Conservation (phyloP, 176 grass and related monocot species). For the Oryza punctata region DNA sequence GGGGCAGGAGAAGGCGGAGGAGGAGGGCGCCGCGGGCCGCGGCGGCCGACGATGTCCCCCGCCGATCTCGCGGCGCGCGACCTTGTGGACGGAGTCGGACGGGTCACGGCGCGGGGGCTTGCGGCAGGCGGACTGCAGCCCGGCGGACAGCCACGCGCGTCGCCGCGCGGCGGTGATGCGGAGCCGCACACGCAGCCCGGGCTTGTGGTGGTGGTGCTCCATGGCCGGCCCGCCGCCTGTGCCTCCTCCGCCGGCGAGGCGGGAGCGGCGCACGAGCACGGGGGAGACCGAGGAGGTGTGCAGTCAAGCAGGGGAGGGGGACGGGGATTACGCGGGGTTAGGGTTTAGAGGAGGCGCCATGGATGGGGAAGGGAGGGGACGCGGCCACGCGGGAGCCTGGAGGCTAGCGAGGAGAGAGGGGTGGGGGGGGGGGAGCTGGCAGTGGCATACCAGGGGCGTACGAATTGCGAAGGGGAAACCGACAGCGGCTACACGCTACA, state of each 20-base stretch:
- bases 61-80: conserved; percentile 61
- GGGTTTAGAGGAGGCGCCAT: conserved; percentile 49
- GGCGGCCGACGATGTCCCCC: conserved; percentile 46
- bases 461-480: background rate
- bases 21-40: conserved; percentile 40
- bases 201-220: conserved; percentile 53
- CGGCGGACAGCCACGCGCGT: conserved; percentile 45
- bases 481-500: background rate
- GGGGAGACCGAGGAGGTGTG: background rate
- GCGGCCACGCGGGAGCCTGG: background rate
- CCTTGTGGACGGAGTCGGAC: conserved; percentile 48
- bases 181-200: conserved; percentile 48
- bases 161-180: conserved; percentile 53
- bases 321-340: conserved; percentile 8
- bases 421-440: background rate
- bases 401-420: background rate
- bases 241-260: background rate
- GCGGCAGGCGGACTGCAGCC: conserved; percentile 12
- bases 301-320: background rate
- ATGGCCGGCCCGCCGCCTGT: conserved; percentile 15
- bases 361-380: background rate
- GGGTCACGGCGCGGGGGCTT: conserved; percentile 48
- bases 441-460: background rate
- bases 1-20: conserved; percentile 48
- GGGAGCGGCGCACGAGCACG: background rate